Conservation (phyloP, 2,329 filamentous ascomycete genomes). For the Biscogniauxia sp. region DNA sequence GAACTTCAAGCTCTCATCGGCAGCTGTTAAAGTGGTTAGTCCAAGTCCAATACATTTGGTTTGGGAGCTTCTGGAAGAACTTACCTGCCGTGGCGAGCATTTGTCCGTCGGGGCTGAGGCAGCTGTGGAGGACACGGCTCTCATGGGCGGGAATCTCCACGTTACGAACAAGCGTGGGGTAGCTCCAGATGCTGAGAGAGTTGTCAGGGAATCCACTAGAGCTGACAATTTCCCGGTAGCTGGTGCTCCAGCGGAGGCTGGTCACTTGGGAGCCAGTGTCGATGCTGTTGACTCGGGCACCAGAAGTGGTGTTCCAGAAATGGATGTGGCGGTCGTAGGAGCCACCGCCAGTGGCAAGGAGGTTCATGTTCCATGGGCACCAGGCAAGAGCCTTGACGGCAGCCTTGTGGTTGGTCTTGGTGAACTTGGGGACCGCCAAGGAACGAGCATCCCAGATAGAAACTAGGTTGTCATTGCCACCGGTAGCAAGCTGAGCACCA, state of each 20-base stretch:
- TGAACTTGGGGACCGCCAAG: constrained; percentile 92
- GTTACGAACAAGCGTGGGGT: constrained; percentile 94
- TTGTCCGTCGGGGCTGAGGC: constrained; percentile 94
- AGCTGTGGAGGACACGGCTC: constrained; percentile 93
- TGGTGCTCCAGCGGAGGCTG: constrained; percentile 90
- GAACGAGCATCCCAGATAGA: constrained; percentile 98
- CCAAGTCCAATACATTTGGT: constrained; percentile 6
- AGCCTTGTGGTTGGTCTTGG: constrained; percentile 99
- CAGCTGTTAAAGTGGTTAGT: constrained; percentile 52
- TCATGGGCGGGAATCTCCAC: constrained; percentile 98
- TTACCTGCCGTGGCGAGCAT: constrained; percentile 90
- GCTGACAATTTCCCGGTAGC: constrained; percentile 97
- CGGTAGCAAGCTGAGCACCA: constrained; percentile 93
- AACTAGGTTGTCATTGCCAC: constrained; percentile 97
- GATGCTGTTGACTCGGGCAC: constrained; percentile 97
- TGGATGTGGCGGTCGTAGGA: constrained; percentile 98
- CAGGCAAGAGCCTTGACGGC: constrained; percentile 97
- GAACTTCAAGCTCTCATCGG: constrained; percentile 97
- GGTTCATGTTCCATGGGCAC: constrained; percentile 98
- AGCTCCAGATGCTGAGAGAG: constrained; percentile 98
- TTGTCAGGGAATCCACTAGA: constrained; percentile 99
- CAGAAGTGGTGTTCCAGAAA: constrained; percentile 99
- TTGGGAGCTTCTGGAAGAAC: constrained; percentile 25
- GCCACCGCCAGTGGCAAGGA: constrained; percentile 92
- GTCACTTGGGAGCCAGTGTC: constrained; percentile 98